Percentiles rank a stretch among this genome's conserved stretches.
These are phyloP conservation scores for Diospyros kaki DNA, from an alignment of 148 eudicot genomes.

Conservation along the genomic window DNA sequence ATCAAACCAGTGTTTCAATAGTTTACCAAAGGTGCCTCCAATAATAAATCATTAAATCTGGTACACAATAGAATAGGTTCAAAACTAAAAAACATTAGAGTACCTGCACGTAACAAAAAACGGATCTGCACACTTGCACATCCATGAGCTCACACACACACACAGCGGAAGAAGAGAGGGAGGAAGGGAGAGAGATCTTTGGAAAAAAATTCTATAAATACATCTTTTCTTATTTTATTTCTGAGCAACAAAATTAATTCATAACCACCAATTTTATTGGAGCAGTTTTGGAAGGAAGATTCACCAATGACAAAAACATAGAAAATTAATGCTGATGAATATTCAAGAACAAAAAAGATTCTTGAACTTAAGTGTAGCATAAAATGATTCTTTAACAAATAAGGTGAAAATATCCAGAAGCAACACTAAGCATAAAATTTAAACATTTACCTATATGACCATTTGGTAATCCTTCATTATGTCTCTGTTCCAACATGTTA, in stretches of 20 bases:
- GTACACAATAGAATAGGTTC: background rate
- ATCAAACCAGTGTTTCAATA: background rate
- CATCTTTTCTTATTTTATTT: background rate
- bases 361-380: no score
- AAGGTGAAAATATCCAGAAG: background rate
- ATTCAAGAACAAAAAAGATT: background rate
- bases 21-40: background rate
- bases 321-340: background rate
- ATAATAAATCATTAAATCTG: background rate
- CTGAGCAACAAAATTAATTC: background rate
- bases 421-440: background rate
- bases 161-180: background rate
- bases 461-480: constrained; percentile 44
- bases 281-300: background rate
- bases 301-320: background rate
- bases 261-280: background rate
- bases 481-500: constrained; percentile 25
- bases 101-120: no score
- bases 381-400: background rate
- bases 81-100: background rate
- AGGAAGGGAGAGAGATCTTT: background rate
- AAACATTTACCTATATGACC: constrained; percentile 55
- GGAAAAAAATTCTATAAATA: background rate
- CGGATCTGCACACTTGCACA: no score
- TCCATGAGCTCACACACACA: no score